Conservation (phyloP, 2,329 filamentous ascomycete genomes). For the Nemania abortiva region DNA sequence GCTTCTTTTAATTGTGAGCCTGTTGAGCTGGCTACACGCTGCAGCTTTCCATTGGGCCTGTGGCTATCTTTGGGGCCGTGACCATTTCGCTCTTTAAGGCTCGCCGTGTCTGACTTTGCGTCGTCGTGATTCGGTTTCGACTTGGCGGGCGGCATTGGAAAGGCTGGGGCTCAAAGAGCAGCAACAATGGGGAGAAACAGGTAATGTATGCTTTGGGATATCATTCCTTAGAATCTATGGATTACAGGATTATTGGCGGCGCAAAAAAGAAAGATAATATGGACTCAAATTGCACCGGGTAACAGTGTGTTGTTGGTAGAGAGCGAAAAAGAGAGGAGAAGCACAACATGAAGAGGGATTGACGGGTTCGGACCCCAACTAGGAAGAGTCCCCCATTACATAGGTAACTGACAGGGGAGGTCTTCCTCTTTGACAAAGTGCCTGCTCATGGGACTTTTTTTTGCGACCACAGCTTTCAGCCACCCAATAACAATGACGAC, state of each 20-base stretch:
- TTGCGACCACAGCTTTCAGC: conserved; percentile 36
- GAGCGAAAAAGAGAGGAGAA: conserved; percentile 22
- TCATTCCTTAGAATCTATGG: conserved; percentile 43
- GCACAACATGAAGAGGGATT: conserved; percentile 25
- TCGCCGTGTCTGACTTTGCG: conserved; percentile 53
- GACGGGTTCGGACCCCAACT: conserved; percentile 30
- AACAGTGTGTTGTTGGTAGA: conserved; percentile 17
- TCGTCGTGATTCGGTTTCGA: conserved; percentile 52
- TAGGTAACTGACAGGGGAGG: conserved; percentile 35
- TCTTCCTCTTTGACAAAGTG: conserved; percentile 22
- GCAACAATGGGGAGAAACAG: conserved; percentile 32
- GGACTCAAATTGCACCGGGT: background rate
- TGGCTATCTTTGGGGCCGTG: conserved; percentile 48
- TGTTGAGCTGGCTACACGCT: conserved; percentile 65
- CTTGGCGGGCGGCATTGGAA: conserved; percentile 49
- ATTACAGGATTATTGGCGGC: conserved; percentile 6
- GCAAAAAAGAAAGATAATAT: background rate
- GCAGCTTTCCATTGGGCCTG: conserved; percentile 65
- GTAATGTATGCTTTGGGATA: conserved; percentile 33
- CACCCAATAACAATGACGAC: conserved; percentile 43
- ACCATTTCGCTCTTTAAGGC: conserved; percentile 51
- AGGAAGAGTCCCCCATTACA: conserved; percentile 29
- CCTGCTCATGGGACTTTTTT: conserved; percentile 40
- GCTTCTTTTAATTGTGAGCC: conserved; percentile 62
- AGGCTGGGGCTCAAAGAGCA: conserved; percentile 45